Conservation (phyloP, 306 rosid genomes). For the Lathyrus oleraceus region DNA sequence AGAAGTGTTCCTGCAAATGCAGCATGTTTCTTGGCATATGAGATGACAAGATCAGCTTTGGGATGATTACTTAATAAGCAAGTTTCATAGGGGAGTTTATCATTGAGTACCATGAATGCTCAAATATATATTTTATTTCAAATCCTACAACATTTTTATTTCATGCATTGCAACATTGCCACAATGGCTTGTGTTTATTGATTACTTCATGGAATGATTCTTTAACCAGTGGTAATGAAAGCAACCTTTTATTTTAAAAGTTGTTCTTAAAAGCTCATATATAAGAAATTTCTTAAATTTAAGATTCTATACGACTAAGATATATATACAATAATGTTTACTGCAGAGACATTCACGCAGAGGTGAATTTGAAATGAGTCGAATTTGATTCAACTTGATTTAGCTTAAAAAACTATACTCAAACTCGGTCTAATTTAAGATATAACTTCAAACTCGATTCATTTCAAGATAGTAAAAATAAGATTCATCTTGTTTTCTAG, state of each 20-base stretch:
- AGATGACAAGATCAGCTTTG: conserved; percentile 80
- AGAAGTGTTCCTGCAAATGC: conserved; percentile 94
- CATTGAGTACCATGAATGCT: conserved; percentile 21
- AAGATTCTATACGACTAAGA: background rate
- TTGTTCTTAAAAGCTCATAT: background rate
- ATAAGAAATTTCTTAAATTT: background rate
- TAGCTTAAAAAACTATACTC: background rate
- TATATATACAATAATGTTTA: background rate
- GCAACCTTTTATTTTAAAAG: conserved; percentile 2
- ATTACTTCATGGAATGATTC: conserved; percentile 36
- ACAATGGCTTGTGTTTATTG: conserved; percentile 11
- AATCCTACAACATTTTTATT: conserved; percentile 15
- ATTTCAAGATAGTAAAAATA: background rate
- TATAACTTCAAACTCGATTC: background rate
- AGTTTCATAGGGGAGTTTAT: conserved; percentile 8
- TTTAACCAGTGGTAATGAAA: conserved; percentile 18
- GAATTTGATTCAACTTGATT: background rate
- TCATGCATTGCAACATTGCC: conserved; percentile 19
- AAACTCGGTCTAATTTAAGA: no score
- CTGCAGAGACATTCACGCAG: background rate
- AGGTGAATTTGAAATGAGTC: background rate
- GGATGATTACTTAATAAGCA: conserved; percentile 43
- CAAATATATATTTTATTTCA: background rate
- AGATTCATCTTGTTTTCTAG: background rate
- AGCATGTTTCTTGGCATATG: conserved; percentile 96